phyloP scores from a whole-genome alignment of 2,329 filamentous ascomycete species.

The Plectosphaerella cucumerina region DNA sequence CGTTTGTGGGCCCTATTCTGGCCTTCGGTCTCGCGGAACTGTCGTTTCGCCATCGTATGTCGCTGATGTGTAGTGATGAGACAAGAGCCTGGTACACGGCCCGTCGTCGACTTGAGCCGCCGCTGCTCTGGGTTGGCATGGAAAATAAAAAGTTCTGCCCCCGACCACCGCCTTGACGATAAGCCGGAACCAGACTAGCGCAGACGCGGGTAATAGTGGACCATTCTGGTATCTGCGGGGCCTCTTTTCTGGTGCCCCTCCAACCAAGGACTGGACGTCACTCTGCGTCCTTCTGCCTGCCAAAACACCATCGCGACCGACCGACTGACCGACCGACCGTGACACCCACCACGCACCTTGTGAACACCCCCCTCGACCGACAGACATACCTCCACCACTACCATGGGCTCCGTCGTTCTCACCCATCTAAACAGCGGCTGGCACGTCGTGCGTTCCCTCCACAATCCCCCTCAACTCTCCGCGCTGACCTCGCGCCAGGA shows the following conservation, averaged over 20 bases:
- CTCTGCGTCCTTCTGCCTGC: not conserved
- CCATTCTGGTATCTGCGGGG: not conserved
- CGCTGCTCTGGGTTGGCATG: not conserved
- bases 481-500: slow-evolving; percentile 1
- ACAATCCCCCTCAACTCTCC: slow-evolving; percentile 33
- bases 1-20: slow-evolving; percentile 44
- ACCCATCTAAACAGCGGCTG: slow-evolving; percentile 89
- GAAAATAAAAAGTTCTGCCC: slow-evolving; percentile 16
- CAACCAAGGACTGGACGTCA: slow-evolving; percentile 2
- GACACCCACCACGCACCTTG: not conserved
- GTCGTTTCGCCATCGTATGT: slow-evolving; percentile 40
- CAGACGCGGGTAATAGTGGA: not conserved
- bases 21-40: slow-evolving; percentile 32
- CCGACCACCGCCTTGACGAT: slow-evolving; percentile 6
- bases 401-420: slow-evolving; percentile 79
- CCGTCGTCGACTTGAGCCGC: too few relatives aligned
- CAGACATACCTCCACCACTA: not conserved
- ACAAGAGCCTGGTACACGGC: not conserved
- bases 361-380: not conserved
- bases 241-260: not conserved
- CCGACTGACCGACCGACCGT: not conserved
- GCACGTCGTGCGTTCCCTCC: slow-evolving; percentile 97
- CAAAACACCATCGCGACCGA: too few relatives aligned
- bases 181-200: slow-evolving; percentile 6
- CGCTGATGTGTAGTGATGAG: not conserved